These are phyloP conservation scores for Cymbopogon flexuosus DNA, from an alignment of 202 grass and related monocot genomes.

Conservation along the genomic window DNA sequence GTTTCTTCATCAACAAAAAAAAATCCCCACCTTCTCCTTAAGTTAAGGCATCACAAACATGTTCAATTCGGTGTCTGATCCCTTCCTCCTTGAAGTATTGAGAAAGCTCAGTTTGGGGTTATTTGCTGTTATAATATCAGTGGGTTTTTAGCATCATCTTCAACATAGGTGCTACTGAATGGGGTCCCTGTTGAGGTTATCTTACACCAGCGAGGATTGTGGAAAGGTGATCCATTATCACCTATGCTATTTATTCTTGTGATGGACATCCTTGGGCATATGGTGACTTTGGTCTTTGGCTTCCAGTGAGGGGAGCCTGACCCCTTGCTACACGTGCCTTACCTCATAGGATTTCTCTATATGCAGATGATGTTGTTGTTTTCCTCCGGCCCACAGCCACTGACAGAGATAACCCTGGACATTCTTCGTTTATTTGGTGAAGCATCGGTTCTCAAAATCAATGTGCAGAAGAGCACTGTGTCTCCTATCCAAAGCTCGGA, in stretches of 20 bases:
- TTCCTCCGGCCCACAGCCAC: neutral
- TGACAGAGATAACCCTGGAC: neutral
- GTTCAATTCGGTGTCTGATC: neutral
- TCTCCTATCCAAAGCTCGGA: neutral
- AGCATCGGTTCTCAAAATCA: neutral
- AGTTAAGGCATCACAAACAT: neutral
- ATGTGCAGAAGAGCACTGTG: neutral
- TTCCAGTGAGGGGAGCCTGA: neutral
- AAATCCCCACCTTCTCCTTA: neutral
- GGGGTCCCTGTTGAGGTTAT: neutral
- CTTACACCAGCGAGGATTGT: neutral
- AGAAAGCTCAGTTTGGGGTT: neutral
- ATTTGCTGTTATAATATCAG: neutral
- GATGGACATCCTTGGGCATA: neutral
- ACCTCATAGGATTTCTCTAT: neutral
- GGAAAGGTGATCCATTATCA: neutral
- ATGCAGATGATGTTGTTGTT: neutral
- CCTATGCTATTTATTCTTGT: neutral
- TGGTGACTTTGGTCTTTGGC: neutral
- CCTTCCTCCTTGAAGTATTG: neutral
- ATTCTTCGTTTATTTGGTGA: neutral
- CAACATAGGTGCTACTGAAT: neutral
- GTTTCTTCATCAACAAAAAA: neutral
- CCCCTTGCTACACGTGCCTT: neutral
- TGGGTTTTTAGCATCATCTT: neutral